These are phyloP conservation scores for Aspergillus glaucus DNA, from an alignment of 2,329 filamentous ascomycete genomes.

Conservation along the genomic window DNA sequence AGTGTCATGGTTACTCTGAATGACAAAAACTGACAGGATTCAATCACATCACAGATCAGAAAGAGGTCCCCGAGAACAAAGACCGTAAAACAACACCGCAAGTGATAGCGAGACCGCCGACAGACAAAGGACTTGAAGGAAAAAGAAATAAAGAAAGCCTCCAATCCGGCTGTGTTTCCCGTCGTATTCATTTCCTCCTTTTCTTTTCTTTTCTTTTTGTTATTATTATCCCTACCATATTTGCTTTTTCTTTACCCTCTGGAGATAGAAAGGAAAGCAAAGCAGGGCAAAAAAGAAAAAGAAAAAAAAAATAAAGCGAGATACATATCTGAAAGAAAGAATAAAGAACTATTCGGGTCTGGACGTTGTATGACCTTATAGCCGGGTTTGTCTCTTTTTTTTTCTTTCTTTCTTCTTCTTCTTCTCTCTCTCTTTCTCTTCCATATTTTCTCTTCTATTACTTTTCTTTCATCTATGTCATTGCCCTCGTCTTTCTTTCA, in stretches of 20 bases:
- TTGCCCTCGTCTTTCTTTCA: conserved; percentile 8
- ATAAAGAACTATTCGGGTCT: too few relatives aligned
- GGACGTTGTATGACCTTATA: too few relatives aligned
- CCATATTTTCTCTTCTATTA: conserved; percentile 6
- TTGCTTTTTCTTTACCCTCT: not conserved
- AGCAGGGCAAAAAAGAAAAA: conserved; percentile 2
- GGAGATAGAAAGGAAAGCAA: not conserved
- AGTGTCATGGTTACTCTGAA: too few relatives aligned
- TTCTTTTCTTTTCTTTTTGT: conserved; percentile 1
- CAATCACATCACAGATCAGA: too few relatives aligned
- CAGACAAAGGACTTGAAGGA: too few relatives aligned
- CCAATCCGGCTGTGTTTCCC: too few relatives aligned
- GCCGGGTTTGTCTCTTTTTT: not conserved
- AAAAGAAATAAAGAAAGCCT: too few relatives aligned
- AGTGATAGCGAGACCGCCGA: too few relatives aligned
- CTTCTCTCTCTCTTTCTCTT: conserved; percentile 10
- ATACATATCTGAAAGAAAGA: conserved; percentile 3
- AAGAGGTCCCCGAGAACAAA: too few relatives aligned
- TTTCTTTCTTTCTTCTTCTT: conserved; percentile 4
- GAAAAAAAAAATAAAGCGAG: conserved; percentile 7
- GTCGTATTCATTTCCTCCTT: not conserved
- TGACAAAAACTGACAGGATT: too few relatives aligned
- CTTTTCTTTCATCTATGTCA: conserved; percentile 1
- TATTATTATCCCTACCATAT: not conserved
- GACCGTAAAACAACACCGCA: too few relatives aligned